A percentile compares a stretch with the other conserved stretches of the same genome.
Evolutionary conservation across 345 rosid genomes (phyloP).

Genomic region (Salix purpurea): DNA sequence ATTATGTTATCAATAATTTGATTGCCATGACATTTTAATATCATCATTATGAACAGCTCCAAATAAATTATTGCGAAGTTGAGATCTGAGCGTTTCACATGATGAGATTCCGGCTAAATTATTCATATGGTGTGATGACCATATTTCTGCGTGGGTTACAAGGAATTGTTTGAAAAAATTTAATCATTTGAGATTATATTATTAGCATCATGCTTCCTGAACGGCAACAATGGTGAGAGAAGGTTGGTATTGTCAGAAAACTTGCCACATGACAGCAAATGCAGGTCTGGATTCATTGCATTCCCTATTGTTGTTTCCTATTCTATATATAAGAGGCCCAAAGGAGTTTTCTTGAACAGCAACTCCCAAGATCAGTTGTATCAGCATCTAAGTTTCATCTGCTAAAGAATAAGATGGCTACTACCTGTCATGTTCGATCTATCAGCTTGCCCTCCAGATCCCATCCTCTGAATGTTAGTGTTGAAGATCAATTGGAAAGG

Average conservation of each 20-base stretch:
- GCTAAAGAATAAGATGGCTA: slow-evolving; percentile 9
- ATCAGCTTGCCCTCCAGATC: slow-evolving; percentile 28
- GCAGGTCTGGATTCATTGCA: neutral
- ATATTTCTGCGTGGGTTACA: neutral
- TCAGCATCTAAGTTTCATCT: neutral
- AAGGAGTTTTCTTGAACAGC: neutral
- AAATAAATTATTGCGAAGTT: neutral
- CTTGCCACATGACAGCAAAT: neutral
- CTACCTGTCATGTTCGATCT: slow-evolving; percentile 19
- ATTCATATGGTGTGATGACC: neutral
- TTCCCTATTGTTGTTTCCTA: neutral
- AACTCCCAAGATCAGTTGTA: neutral
- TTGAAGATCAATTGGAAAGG: slow-evolving; percentile 19
- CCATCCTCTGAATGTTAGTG: slow-evolving; percentile 18
- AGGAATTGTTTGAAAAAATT: neutral
- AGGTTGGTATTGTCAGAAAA: neutral
- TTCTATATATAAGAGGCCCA: neutral
- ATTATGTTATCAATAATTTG: neutral
- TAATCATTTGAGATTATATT: neutral
- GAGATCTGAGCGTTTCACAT: neutral
- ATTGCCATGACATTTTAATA: neutral
- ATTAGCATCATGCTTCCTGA: neutral
- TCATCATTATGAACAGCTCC: neutral
- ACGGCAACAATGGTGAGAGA: neutral
- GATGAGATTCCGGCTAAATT: neutral